Base-by-base conservation (phyloP, 495 filamentous ascomycete species). In the Tuber calosporum region DNA sequence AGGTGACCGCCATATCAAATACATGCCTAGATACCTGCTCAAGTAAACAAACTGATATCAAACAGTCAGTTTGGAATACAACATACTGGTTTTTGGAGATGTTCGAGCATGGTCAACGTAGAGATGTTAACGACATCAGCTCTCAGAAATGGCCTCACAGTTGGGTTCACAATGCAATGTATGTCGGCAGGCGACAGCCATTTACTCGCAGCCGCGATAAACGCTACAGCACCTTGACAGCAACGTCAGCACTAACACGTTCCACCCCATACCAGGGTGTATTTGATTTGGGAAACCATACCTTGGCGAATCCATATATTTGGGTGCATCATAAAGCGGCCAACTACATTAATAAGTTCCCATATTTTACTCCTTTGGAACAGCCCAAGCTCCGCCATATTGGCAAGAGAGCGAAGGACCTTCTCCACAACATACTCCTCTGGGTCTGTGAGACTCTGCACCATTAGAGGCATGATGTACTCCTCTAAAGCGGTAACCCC, bases 351-450 rank as follows among this genome's bases (percentile, higher is more conserved):
- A 89, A 66, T 96, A 88, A 39, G 97, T 78, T 97, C 93, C 90
- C 93, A 96, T 8, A 87, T 93, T 36, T 90, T 94, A 13, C 90
- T 88, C 78, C 93, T 86, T 70, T 94, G 93, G 75, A 98, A 88
- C 4, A 98, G 85, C 11, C 96, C 96, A 48, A 98, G 84, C 74
- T 91, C 89, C 58, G 94, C 93, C 85, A 99, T 91, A 72, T 90
- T 89, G n/a, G 93, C 92, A 66, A 99, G 87, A 0, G 94, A 94
- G 58, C 93, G 88, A 38, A 99, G 83, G 1, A 96, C 95, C 68
- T 90, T 91, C 81, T 97, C 93, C 20, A 99, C 90, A 4, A 99
- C 94, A 83, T 91, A 93, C 74, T 98, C 96, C 82, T 99, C 96
- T 0, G 92, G 89, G 76, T 99, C 96, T 0, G 94, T 94, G 77